Evolutionary conservation across 176 grass and related monocot genomes (phyloP).

Genomic region (Rhynchospora tenuis): DNA sequence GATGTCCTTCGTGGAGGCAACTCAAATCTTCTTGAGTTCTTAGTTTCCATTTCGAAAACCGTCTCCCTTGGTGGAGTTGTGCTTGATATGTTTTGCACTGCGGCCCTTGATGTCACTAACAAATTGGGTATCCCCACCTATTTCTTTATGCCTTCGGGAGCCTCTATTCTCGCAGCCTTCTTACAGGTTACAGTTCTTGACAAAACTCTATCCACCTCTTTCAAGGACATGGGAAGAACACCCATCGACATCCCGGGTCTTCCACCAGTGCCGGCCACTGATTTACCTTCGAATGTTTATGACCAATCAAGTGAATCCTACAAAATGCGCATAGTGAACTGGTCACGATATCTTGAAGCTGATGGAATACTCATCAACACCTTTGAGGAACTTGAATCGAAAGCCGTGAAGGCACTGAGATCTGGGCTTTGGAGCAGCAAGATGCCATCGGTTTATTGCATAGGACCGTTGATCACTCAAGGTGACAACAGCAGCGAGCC

Average conservation of each 20-base stretch:
- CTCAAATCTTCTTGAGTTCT: constrained; percentile 37
- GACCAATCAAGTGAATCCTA: constrained; percentile 31
- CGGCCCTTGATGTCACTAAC: constrained; percentile 38
- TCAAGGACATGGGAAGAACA: constrained; percentile 43
- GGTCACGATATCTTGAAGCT: constrained; percentile 25
- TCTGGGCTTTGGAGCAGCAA: constrained; percentile 28
- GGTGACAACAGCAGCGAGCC: constrained; percentile 10
- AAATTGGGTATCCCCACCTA: constrained; percentile 45
- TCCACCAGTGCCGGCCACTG: constrained; percentile 34
- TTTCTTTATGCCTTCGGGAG: constrained; percentile 41
- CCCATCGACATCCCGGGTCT: constrained; percentile 37
- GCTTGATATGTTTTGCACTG: constrained; percentile 64
- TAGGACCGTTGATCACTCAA: constrained; percentile 51
- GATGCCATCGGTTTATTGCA: constrained; percentile 37
- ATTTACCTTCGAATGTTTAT: constrained; percentile 33
- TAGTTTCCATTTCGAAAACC: constrained; percentile 22
- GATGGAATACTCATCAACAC: constrained; percentile 59
- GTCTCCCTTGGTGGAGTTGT: constrained; percentile 19
- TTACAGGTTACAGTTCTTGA: constrained; percentile 1
- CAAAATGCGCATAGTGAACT: constrained; percentile 23
- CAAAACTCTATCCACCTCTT: constrained; percentile 12
- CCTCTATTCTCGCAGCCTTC: constrained; percentile 30
- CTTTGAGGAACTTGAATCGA: constrained; percentile 57
- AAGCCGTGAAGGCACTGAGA: constrained; percentile 33
- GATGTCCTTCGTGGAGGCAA: constrained; percentile 19